Conservation (phyloP, 495 filamentous ascomycete genomes). For the Clohesyomyces aquaticus region DNA sequence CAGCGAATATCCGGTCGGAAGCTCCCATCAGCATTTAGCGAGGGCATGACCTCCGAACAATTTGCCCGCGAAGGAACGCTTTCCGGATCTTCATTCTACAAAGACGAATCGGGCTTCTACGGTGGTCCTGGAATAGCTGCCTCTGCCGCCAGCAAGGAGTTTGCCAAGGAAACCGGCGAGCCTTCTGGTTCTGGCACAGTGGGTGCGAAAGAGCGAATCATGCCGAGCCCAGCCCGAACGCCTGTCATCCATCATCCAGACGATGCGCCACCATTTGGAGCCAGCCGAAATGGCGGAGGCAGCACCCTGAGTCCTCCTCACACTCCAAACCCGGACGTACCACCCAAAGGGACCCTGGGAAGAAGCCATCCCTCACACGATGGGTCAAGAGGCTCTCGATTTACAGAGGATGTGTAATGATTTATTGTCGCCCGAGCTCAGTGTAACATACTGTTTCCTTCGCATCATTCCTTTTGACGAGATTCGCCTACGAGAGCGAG, state of each 20-base stretch:
- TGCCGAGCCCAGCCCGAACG: conserved; percentile 56
- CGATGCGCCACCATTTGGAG: conserved; percentile 42
- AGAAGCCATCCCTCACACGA: conserved; percentile 59
- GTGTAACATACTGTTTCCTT: conserved; percentile 21
- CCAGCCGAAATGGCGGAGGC: conserved; percentile 24
- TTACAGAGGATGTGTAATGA: conserved; percentile 52
- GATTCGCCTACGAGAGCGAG: conserved; percentile 8
- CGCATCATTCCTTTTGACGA: conserved; percentile 18
- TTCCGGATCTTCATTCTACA: conserved; percentile 50
- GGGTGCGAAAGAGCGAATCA: conserved; percentile 44
- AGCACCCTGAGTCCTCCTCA: conserved; percentile 21
- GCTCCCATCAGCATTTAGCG: conserved; percentile 40
- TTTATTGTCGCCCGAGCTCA: neutral
- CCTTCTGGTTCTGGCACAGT: conserved; percentile 44
- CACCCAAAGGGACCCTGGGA: conserved; percentile 53
- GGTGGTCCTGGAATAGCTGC: conserved; percentile 42
- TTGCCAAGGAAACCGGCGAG: conserved; percentile 27
- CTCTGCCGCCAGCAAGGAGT: conserved; percentile 14
- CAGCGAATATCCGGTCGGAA: conserved; percentile 40
- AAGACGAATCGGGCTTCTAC: conserved; percentile 49
- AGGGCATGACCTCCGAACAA: conserved; percentile 41
- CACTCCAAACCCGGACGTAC: conserved; percentile 16
- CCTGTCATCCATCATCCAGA: conserved; percentile 52
- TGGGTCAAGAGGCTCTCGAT: conserved; percentile 60
- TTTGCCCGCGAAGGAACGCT: conserved; percentile 40